phyloP scores from a whole-genome alignment of 2,329 filamentous ascomycete species.

The Cladosporium sp. region DNA sequence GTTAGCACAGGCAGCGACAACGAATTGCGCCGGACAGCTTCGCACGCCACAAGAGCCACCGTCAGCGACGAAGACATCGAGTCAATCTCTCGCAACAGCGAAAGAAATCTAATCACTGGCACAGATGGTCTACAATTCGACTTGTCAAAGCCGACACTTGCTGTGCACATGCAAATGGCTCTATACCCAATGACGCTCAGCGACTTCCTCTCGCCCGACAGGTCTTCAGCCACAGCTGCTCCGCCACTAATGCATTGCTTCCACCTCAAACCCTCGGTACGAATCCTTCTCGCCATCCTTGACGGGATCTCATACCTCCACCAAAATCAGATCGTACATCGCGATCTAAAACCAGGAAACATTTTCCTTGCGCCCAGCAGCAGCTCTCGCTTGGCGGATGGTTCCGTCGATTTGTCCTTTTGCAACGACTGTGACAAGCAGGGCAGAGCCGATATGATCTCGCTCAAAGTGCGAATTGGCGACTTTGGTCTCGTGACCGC shows the following conservation, averaged over 20 bases:
- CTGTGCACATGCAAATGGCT: constrained; percentile 66
- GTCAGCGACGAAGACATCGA: constrained; percentile 43
- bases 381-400: constrained; percentile 23
- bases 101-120: constrained; percentile 11
- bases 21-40: not conserved
- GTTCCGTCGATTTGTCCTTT: constrained; percentile 43
- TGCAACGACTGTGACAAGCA: constrained; percentile 43
- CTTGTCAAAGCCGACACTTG: constrained; percentile 30
- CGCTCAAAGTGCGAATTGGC: constrained; percentile 54
- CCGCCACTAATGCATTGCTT: constrained; percentile 54
- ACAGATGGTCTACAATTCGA: constrained; percentile 7
- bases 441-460: constrained; percentile 17
- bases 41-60: constrained; percentile 16
- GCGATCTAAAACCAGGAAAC: constrained; percentile 66
- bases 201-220: constrained; percentile 45
- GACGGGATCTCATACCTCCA: constrained; percentile 64
- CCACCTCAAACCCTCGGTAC: constrained; percentile 54
- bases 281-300: constrained; percentile 56
- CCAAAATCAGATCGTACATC: constrained; percentile 56
- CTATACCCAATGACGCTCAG: constrained; percentile 60
- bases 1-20: constrained; percentile 10
- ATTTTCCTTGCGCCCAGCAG: constrained; percentile 56
- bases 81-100: constrained; percentile 34
- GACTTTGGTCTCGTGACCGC: constrained; percentile 64
- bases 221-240: constrained; percentile 12